Evolutionary conservation across 768 basidiomycete genomes (phyloP).

Genomic region (Cubamyces lactineus): DNA sequence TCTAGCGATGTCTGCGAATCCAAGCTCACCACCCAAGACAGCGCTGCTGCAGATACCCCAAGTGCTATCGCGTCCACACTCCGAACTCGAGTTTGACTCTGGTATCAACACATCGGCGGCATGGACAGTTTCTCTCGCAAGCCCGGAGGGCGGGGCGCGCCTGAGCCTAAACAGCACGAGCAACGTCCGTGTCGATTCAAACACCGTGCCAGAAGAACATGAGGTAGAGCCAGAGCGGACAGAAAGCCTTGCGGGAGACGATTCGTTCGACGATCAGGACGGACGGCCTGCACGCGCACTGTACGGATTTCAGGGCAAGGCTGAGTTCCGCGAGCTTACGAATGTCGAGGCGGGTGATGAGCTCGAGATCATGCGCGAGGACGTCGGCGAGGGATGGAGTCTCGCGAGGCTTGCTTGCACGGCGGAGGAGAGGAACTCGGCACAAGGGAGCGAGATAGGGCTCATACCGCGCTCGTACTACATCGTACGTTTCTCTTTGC

Average conservation of each 20-base stretch:
- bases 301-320: slow-evolving; percentile 75
- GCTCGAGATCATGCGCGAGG: slow-evolving; percentile 70
- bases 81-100: slow-evolving; percentile 60
- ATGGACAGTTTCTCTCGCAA: slow-evolving; percentile 59
- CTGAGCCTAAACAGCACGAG: slow-evolving; percentile 36
- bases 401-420: slow-evolving; percentile 51
- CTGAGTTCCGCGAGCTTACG: slow-evolving; percentile 70
- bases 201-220: slow-evolving; percentile 41
- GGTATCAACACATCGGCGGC: slow-evolving; percentile 79
- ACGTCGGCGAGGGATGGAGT: slow-evolving; percentile 82
- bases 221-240: slow-evolving; percentile 37
- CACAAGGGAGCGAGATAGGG: slow-evolving; percentile 60
- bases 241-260: slow-evolving; percentile 32
- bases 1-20: not conserved
- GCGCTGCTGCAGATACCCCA: slow-evolving; percentile 11
- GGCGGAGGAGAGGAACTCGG: slow-evolving; percentile 5
- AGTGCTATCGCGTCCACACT: slow-evolving; percentile 25
- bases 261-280: slow-evolving; percentile 28
- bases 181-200: slow-evolving; percentile 56
- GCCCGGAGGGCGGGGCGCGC: slow-evolving; percentile 21
- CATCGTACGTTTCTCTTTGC: slow-evolving; percentile 51
- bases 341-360: slow-evolving; percentile 69
- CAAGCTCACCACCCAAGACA: slow-evolving; percentile 12
- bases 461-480: slow-evolving; percentile 74
- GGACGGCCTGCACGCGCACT: slow-evolving; percentile 65